Evolutionary conservation across 1,284 basidiomycete species (phyloP), one percentile per base, ranked within the genome.

Genomic region (Tilletia setariae): DNA sequence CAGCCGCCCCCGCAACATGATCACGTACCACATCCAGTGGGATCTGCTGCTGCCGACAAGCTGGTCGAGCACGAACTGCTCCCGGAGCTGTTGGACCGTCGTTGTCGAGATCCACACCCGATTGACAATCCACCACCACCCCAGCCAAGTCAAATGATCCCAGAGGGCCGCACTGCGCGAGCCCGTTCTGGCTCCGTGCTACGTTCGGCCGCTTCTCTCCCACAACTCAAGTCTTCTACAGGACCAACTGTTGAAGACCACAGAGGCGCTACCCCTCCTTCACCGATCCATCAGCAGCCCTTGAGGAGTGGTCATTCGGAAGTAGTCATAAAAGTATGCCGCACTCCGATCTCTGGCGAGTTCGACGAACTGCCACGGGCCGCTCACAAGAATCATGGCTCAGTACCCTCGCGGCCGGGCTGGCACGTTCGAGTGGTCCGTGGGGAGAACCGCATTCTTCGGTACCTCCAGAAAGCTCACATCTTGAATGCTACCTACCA

Each of bases 301-400:
- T 11, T 40, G 35, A 40, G 11, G 6, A 11, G 35, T 11, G 11
- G 35, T 11, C 11, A 40, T 40, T 40, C 35, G 11, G 35, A 4
- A 40, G 35, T 78, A 13, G 74, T 76, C n/a, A 71, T 77, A 64
- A 78, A 78, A 68, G 66, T 77, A 21, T 78, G 77, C 42, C 73
- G 76, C 25, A 77, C 75, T 3, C 77, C 77, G n/a, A 73, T 69
- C 46, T 70, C 72, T 0, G 77, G 77, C 32, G 73, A 72, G 2
- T 78, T 74, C 42, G 77, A 78, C 65, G 77, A 78, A 68, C 64
- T 78, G 42, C 77, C 73, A 56, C 70, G 76, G 43, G 40, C 69
- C 1, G 53, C 43, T 8, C 59, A 67, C 16, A n/a, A n/a, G n/a
- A n/a, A n/a, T n/a, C n/a, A n/a, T n/a, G n/a, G 35, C 11, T 40